Conservation (phyloP, 306 rosid genomes). For the Malus fusca region DNA sequence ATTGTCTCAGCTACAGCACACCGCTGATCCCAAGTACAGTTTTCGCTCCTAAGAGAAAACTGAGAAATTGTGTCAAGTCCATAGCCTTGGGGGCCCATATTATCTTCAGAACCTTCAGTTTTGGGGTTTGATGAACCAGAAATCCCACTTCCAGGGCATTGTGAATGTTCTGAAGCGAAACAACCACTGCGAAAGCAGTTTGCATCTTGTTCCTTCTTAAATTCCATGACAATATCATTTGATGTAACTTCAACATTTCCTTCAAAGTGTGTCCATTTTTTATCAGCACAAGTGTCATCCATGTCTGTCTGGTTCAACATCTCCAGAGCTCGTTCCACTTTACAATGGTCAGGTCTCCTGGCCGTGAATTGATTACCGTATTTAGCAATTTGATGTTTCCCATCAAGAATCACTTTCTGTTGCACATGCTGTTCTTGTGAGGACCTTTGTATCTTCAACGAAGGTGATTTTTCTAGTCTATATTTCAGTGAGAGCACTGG, state of each 20-base stretch:
- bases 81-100: slow-evolving; percentile 11
- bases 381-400: slow-evolving; percentile 15
- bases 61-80: slow-evolving; percentile 24
- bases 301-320: slow-evolving; percentile 20
- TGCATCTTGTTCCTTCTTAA: slow-evolving; percentile 23
- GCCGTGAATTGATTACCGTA: slow-evolving; percentile 23
- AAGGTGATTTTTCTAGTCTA: slow-evolving; percentile 29
- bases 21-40: slow-evolving; percentile 21
- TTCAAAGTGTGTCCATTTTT: neutral
- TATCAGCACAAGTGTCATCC: slow-evolving; percentile 19
- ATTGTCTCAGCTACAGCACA: slow-evolving; percentile 14
- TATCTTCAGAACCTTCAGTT: slow-evolving; percentile 21
- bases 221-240: slow-evolving; percentile 11
- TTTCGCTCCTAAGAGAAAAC: slow-evolving; percentile 34
- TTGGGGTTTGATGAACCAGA: slow-evolving; percentile 18
- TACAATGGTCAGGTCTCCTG: slow-evolving; percentile 12
- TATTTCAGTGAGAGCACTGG: slow-evolving; percentile 14
- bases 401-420: slow-evolving; percentile 22
- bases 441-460: slow-evolving; percentile 31
- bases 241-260: slow-evolving; percentile 26
- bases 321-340: slow-evolving; percentile 24
- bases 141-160: slow-evolving; percentile 15
- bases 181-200: slow-evolving; percentile 26
- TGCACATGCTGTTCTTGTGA: slow-evolving; percentile 26
- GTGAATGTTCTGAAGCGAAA: slow-evolving; percentile 31